These are phyloP conservation scores for Aspergillus nomiae DNA, from an alignment of 2,329 filamentous ascomycete genomes.

Conservation along the genomic window DNA sequence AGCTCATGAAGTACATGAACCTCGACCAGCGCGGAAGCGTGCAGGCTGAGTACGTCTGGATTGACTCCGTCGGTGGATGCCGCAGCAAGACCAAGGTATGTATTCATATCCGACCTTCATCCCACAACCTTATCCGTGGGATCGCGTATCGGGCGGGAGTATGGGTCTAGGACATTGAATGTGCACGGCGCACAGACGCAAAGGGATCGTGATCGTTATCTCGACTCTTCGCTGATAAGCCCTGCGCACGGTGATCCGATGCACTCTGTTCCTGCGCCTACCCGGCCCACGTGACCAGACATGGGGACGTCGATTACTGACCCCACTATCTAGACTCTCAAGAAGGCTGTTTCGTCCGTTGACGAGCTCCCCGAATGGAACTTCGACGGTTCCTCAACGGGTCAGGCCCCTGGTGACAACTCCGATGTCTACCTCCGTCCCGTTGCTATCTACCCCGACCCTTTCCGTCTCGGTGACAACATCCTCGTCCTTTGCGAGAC, in stretches of 20 bases:
- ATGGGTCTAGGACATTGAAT: background rate
- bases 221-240: slow-evolving; percentile 26
- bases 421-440: slow-evolving; percentile 97
- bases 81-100: slow-evolving; percentile 96
- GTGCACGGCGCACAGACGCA: background rate
- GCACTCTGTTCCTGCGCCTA: slow-evolving; percentile 25
- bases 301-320: background rate
- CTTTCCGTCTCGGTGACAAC: slow-evolving; percentile 87
- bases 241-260: slow-evolving; percentile 27
- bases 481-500: slow-evolving; percentile 93
- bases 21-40: slow-evolving; percentile 86
- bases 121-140: slow-evolving; percentile 1
- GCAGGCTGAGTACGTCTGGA: slow-evolving; percentile 97
- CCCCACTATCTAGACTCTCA: slow-evolving; percentile 58
- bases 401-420: slow-evolving; percentile 91
- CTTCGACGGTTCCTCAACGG: slow-evolving; percentile 87
- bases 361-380: slow-evolving; percentile 77
- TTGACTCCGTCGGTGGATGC: slow-evolving; percentile 78
- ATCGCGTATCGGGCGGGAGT: background rate
- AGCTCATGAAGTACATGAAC: slow-evolving; percentile 86
- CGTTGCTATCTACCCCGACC: slow-evolving; percentile 84
- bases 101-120: slow-evolving; percentile 24
- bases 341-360: slow-evolving; percentile 57
- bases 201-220: slow-evolving; percentile 3
- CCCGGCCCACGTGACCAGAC: slow-evolving; percentile 29